Evolutionary conservation across 164 flowering plant species (phyloP).

Genomic region (Brasenia schreberi): DNA sequence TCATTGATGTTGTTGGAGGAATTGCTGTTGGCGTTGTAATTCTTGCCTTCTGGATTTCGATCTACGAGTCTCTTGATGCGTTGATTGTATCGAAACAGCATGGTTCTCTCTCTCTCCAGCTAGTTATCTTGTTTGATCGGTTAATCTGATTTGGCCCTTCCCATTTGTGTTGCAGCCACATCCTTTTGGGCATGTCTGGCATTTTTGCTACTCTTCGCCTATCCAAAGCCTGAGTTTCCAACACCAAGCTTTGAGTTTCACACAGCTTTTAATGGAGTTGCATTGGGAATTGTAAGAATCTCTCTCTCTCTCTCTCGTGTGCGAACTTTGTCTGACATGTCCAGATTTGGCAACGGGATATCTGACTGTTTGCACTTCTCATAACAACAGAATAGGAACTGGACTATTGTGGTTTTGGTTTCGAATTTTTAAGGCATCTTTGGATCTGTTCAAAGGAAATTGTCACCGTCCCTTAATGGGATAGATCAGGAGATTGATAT

Average conservation of each 20-base stretch:
- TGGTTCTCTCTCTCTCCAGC: constrained; percentile 34
- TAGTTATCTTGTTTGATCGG: not conserved
- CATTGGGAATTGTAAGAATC: constrained; percentile 85
- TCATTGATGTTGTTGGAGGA: constrained; percentile 65
- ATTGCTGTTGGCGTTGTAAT: constrained; percentile 54
- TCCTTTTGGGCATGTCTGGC: constrained; percentile 73
- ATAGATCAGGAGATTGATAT: too few species aligned
- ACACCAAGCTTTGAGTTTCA: constrained; percentile 98
- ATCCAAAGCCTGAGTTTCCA: constrained; percentile 93
- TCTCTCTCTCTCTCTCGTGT: not conserved
- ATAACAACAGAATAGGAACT: too few species aligned
- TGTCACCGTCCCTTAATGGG: too few species aligned
- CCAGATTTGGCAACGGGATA: too few species aligned
- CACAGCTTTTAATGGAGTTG: constrained; percentile 91
- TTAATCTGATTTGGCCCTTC: not conserved
- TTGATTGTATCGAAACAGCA: constrained; percentile 68
- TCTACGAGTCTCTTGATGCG: constrained; percentile 45
- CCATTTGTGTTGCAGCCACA: constrained; percentile 46
- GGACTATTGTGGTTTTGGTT: too few species aligned
- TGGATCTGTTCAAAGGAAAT: too few species aligned
- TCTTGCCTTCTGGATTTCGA: constrained; percentile 62
- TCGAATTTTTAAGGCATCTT: too few species aligned
- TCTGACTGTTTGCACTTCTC: too few species aligned
- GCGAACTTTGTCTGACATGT: too few species aligned
- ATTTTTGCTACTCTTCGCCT: constrained; percentile 83